phyloP scores from a whole-genome alignment of 768 basidiomycete species.

The Floccularia luteovirens region DNA sequence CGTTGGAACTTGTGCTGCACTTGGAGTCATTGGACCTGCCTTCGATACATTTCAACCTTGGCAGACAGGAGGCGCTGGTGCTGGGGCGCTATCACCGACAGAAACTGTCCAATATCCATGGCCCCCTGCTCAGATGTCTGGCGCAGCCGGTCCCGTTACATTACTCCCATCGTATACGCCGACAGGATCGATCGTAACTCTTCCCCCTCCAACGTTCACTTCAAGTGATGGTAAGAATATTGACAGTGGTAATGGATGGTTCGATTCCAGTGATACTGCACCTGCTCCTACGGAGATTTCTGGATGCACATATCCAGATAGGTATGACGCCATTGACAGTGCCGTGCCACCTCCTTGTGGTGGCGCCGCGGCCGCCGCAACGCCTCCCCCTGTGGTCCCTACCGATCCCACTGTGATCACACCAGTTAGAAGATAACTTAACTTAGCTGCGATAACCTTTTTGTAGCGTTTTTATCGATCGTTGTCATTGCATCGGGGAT shows the following conservation, averaged over 20 bases:
- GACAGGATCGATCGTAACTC: conserved; percentile 54
- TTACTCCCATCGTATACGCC: conserved; percentile 59
- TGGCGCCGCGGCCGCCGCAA: neutral
- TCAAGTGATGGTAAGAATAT: conserved; percentile 29
- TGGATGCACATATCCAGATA: conserved; percentile 51
- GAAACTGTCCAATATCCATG: conserved; percentile 37
- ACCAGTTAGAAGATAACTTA: too few species aligned
- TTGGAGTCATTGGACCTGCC: conserved; percentile 32
- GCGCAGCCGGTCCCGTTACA: conserved; percentile 25
- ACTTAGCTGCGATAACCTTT: too few species aligned
- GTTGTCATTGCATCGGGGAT: too few species aligned
- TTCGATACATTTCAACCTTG: conserved; percentile 46
- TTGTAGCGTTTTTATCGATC: too few species aligned
- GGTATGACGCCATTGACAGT: conserved; percentile 27
- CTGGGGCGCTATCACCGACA: conserved; percentile 42
- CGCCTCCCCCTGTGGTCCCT: too few species aligned
- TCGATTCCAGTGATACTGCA: conserved; percentile 38
- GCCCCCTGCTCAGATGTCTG: conserved; percentile 53
- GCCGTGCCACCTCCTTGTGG: conserved; percentile 22
- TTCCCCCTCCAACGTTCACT: conserved; percentile 37
- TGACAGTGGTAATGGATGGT: conserved; percentile 47
- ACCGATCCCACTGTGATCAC: too few species aligned
- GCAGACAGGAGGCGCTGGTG: conserved; percentile 60
- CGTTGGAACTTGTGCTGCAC: conserved; percentile 46
- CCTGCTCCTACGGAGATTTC: conserved; percentile 38